phyloP scores from a whole-genome alignment of 2,329 filamentous ascomycete species.

The Botrytis byssoidea region DNA sequence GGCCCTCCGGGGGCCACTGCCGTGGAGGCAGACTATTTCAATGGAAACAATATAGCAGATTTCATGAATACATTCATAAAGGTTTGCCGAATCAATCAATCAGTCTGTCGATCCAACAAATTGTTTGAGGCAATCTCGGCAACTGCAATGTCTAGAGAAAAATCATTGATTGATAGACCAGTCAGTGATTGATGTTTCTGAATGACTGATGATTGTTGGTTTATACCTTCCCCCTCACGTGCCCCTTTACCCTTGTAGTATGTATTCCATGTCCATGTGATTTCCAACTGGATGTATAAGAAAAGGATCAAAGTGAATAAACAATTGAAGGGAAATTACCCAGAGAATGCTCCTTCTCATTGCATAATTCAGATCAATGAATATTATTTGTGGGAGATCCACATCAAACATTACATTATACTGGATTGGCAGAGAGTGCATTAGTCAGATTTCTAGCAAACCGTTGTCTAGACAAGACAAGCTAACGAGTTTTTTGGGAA shows the following conservation, averaged over 20 bases:
- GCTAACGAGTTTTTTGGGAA: neutral
- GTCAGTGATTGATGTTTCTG: neutral
- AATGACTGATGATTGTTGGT: neutral
- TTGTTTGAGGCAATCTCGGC: neutral
- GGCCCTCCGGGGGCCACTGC: neutral
- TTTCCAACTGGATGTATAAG: no score
- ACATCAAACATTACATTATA: neutral
- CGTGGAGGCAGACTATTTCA: neutral
- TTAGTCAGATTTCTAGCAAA: neutral
- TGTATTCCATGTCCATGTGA: no score
- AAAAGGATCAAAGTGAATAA: neutral
- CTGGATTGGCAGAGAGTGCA: neutral
- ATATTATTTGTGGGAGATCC: neutral
- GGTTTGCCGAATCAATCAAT: neutral
- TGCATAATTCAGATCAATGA: neutral
- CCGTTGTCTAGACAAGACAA: neutral
- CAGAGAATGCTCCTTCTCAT: neutral
- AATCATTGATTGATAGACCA: neutral
- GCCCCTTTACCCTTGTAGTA: no score
- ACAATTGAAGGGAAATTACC: neutral
- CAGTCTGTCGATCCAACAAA: neutral
- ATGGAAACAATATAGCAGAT: neutral
- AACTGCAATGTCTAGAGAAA: neutral
- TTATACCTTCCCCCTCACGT: no score
- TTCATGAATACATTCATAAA: neutral